Conservation (phyloP, 1,139 yeast genomes). For the Geotrichum candidum region DNA sequence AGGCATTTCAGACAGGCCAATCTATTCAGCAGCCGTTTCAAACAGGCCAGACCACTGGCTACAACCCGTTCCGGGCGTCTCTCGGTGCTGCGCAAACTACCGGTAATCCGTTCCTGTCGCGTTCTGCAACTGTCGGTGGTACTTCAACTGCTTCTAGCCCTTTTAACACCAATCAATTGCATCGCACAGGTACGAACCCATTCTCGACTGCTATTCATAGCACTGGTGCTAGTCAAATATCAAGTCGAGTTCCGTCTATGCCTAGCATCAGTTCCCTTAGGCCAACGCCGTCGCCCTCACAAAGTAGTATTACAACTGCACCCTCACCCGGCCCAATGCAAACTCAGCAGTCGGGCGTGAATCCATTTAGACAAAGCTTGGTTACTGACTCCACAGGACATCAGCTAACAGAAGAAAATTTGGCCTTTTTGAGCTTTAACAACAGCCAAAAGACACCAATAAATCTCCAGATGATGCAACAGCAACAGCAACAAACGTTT, state of each 20-base stretch:
- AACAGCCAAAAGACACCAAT: not conserved
- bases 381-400: not conserved
- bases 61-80: constrained; percentile 29
- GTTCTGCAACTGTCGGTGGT: constrained; percentile 20
- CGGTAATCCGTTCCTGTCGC: constrained; percentile 28
- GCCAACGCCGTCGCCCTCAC: constrained; percentile 8
- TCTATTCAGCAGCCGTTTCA: constrained; percentile 18
- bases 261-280: constrained; percentile 11
- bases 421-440: not conserved
- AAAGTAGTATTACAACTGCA: not conserved
- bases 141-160: constrained; percentile 25
- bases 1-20: constrained; percentile 21
- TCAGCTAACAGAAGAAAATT: not conserved
- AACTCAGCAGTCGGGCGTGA: constrained; percentile 12
- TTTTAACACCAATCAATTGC: constrained; percentile 28
- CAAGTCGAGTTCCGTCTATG: not conserved
- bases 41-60: constrained; percentile 25
- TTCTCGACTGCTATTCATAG: constrained; percentile 27
- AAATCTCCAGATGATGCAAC: not conserved
- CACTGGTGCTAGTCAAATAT: not conserved
- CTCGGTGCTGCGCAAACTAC: constrained; percentile 16
- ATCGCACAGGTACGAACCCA: constrained; percentile 47
- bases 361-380: constrained; percentile 17
- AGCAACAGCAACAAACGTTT: constrained; percentile 3
- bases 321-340: constrained; percentile 7